These are phyloP conservation scores for Magnusiomyces ingens DNA, from an alignment of 1,139 yeast genomes.

Conservation along the genomic window DNA sequence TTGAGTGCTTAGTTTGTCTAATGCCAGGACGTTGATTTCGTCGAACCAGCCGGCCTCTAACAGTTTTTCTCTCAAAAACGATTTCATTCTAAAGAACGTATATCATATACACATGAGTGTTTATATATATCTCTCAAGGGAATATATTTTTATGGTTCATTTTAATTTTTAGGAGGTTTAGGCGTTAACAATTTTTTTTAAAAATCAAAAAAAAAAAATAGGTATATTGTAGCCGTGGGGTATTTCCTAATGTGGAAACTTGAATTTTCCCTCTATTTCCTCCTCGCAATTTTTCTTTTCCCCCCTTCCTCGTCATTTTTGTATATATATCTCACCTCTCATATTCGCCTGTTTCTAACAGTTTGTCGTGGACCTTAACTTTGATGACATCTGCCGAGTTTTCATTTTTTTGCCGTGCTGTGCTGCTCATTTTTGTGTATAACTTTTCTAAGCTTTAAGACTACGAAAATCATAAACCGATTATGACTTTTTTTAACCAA, in stretches of 20 bases:
- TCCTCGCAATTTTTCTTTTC: neutral
- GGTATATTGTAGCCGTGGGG: too few species aligned
- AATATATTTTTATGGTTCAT: too few species aligned
- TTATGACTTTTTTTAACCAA: too few species aligned
- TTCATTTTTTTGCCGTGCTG: neutral
- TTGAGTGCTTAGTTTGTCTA: conserved; percentile 37
- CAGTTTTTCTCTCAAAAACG: conserved; percentile 50
- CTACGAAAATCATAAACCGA: neutral
- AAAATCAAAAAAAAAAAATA: too few species aligned
- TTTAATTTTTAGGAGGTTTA: too few species aligned
- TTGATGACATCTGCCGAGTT: conserved; percentile 43
- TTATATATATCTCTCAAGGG: neutral
- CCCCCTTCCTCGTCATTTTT: too few species aligned
- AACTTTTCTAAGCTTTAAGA: neutral
- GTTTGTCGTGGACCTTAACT: conserved; percentile 59
- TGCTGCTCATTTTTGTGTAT: neutral
- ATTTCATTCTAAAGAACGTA: conserved; percentile 24
- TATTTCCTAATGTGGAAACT: too few species aligned
- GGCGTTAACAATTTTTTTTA: too few species aligned
- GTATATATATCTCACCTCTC: conserved; percentile 38
- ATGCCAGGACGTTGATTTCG: conserved; percentile 55
- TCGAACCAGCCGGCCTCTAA: conserved; percentile 85
- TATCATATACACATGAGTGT: neutral
- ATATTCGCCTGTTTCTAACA: conserved; percentile 74
- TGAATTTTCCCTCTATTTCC: neutral